phyloP scores from a whole-genome alignment of 495 filamentous ascomycete genomes.

The Tuber brumale region DNA sequence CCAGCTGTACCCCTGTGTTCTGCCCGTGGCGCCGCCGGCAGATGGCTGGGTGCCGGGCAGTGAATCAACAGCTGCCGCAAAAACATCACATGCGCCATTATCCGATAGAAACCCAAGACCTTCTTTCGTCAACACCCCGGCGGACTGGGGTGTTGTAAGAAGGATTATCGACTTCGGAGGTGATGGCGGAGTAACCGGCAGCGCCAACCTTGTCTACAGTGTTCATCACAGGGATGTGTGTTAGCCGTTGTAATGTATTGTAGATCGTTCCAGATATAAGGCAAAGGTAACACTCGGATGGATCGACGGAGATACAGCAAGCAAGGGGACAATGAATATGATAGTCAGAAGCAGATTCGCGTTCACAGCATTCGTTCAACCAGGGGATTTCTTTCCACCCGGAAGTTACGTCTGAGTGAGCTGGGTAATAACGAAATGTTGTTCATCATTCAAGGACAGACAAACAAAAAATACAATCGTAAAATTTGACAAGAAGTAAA shows the following conservation, averaged over 20 bases:
- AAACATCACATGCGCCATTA: slow-evolving; percentile 6
- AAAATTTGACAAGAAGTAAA: slow-evolving; percentile 11
- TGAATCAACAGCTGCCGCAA: slow-evolving; percentile 38
- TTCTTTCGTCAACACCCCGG: slow-evolving; percentile 21
- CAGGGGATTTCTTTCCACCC: slow-evolving; percentile 21
- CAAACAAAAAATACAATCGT: slow-evolving; percentile 4
- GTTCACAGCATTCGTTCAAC: slow-evolving; percentile 39
- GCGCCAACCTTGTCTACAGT: slow-evolving; percentile 19
- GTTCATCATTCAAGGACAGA: slow-evolving; percentile 23
- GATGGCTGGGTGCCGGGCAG: slow-evolving; percentile 23
- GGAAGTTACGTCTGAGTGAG: slow-evolving; percentile 40
- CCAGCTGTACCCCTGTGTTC: slow-evolving; percentile 33
- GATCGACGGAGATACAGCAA: background rate
- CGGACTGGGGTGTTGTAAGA: slow-evolving; percentile 36
- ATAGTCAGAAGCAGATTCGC: slow-evolving; percentile 40
- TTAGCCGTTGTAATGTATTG: background rate
- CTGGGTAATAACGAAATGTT: slow-evolving; percentile 34
- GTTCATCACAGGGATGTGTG: slow-evolving; percentile 1
- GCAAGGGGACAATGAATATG: background rate
- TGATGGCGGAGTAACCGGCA: slow-evolving; percentile 33
- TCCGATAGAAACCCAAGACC: slow-evolving; percentile 13
- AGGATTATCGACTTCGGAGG: slow-evolving; percentile 39
- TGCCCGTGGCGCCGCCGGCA: background rate
- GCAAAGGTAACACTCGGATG: background rate
- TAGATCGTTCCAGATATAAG: background rate